Evolutionary conservation across 2,329 filamentous ascomycete species (phyloP).

Genomic region (Shiraia bambusicola): DNA sequence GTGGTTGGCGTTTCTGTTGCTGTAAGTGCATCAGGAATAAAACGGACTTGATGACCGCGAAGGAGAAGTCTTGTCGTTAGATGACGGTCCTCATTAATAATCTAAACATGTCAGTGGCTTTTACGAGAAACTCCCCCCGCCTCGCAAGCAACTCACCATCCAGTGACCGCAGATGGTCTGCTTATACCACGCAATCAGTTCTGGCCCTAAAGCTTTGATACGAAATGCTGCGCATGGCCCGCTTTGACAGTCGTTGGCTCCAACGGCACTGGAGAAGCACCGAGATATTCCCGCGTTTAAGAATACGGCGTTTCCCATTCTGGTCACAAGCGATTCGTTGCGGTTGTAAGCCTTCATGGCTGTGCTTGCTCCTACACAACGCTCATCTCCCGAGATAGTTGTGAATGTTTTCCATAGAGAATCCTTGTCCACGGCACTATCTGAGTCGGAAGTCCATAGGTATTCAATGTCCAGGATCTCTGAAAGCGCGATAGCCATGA

Average conservation of each 20-base stretch:
- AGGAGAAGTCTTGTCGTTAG: constrained; percentile 42
- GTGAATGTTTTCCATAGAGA: constrained; percentile 33
- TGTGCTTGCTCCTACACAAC: constrained; percentile 38
- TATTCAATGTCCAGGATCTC: constrained; percentile 38
- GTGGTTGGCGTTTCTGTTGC: constrained; percentile 43
- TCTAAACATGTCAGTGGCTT: constrained; percentile 6
- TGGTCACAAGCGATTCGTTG: constrained; percentile 2
- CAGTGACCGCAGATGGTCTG: constrained; percentile 40
- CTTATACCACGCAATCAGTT: constrained; percentile 42
- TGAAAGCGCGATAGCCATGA: constrained; percentile 38
- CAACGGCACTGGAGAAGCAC: constrained; percentile 1
- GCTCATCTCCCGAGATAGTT: constrained; percentile 35
- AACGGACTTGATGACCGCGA: constrained; percentile 39
- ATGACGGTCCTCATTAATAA: constrained; percentile 45
- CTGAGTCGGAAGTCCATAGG: constrained; percentile 43
- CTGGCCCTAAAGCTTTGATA: constrained; percentile 29
- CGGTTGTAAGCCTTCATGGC: constrained; percentile 39
- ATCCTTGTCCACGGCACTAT: constrained; percentile 36
- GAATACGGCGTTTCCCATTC: constrained; percentile 1
- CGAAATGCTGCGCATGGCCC: constrained; percentile 43
- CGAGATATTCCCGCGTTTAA: constrained; percentile 1
- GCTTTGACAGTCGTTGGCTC: constrained; percentile 41
- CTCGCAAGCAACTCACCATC: constrained; percentile 25
- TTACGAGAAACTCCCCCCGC: not conserved
- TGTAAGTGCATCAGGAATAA: constrained; percentile 37